These are phyloP conservation scores for Calonectria honghensis DNA, from an alignment of 2,329 filamentous ascomycete species.

Conservation along the genomic window DNA sequence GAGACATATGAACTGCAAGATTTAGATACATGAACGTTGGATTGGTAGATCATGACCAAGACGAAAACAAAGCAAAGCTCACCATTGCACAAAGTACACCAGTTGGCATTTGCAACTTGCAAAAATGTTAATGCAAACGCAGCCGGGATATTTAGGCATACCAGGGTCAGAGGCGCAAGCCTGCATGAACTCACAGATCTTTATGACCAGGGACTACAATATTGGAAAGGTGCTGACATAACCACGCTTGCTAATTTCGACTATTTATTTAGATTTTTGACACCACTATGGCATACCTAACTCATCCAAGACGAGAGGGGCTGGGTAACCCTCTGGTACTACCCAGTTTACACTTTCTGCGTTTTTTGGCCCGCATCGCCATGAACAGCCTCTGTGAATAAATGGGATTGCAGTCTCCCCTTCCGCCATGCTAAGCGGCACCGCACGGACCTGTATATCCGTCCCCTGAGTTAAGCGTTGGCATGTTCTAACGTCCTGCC, in stretches of 20 bases:
- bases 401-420: constrained; percentile 67
- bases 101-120: not conserved
- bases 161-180: not conserved
- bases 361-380: constrained; percentile 65
- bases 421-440: constrained; percentile 55
- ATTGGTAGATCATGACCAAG: not conserved
- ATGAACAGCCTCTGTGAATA: constrained; percentile 69
- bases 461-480: constrained; percentile 34
- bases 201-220: not conserved
- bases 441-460: constrained; percentile 42
- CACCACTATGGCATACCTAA: constrained; percentile 30
- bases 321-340: constrained; percentile 46
- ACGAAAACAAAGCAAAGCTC: not conserved
- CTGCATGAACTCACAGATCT: constrained; percentile 14
- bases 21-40: not conserved
- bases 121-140: too few relatives aligned
- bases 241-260: constrained; percentile 18
- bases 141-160: not conserved
- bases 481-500: constrained; percentile 67
- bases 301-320: constrained; percentile 36
- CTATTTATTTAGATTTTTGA: constrained; percentile 24
- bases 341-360: constrained; percentile 46
- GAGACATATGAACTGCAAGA: not conserved
- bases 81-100: not conserved
- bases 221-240: constrained; percentile 1